Percentiles rank a stretch among this genome's conserved stretches.
phyloP scores from a whole-genome alignment of 2,329 filamentous ascomycete genomes.

The Calonectria pauciramosa region DNA sequence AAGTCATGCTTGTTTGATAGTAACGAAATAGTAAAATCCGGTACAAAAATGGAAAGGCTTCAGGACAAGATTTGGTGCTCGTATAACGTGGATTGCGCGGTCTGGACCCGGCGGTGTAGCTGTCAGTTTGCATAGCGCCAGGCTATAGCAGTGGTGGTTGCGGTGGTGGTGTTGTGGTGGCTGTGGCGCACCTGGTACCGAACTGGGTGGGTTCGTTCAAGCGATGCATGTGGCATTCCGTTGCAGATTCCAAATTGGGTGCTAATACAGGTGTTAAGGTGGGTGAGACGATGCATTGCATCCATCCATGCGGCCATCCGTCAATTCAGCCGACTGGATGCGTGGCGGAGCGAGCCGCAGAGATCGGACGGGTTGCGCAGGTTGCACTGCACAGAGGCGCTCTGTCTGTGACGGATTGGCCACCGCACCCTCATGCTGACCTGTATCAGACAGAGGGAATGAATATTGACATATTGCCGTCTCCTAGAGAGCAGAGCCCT shows the following conservation, averaged over 20 bases:
- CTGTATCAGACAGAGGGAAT: not conserved
- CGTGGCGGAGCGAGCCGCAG: not conserved
- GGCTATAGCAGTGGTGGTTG: not conserved
- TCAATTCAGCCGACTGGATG: not conserved
- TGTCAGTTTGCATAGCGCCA: not conserved
- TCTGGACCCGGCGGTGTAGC: not conserved
- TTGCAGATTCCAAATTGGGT: not conserved
- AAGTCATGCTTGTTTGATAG: conserved; percentile 37
- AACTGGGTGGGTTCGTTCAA: conserved; percentile 3
- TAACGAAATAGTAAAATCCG: conserved; percentile 29
- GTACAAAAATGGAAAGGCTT: conserved; percentile 22
- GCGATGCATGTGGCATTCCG: not conserved
- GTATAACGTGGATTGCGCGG: not conserved
- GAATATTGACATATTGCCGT: not conserved
- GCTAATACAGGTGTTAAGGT: not conserved
- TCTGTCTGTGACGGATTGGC: not conserved
- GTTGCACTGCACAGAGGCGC: not conserved
- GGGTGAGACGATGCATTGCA: not conserved
- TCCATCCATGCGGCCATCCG: not conserved
- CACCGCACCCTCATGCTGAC: not conserved
- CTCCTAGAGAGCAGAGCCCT: not conserved
- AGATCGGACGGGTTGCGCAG: not conserved
- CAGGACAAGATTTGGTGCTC: not conserved
- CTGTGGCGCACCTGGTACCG: not conserved
- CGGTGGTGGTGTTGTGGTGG: not conserved